Conservation (phyloP, 2,329 filamentous ascomycete species). For the Clarireedia hainanense region DNA sequence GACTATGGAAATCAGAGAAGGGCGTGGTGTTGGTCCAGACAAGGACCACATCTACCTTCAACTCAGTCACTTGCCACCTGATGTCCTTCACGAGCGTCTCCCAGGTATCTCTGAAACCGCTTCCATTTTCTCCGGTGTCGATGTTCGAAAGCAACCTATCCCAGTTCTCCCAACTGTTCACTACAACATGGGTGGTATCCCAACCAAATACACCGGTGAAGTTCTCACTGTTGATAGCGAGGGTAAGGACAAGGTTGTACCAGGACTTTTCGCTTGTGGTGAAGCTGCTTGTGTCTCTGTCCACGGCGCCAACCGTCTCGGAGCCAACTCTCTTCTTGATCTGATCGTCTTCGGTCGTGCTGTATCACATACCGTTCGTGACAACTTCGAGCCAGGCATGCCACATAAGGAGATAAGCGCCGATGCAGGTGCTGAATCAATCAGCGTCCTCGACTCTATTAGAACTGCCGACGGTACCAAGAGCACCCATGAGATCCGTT, state of each 20-base stretch:
- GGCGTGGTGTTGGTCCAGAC: slow-evolving; percentile 36
- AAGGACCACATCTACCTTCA: slow-evolving; percentile 42
- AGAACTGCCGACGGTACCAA: slow-evolving; percentile 32
- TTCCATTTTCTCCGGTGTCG: slow-evolving; percentile 40
- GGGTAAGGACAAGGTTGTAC: slow-evolving; percentile 34
- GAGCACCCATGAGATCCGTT: slow-evolving; percentile 80
- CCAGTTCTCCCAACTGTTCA: slow-evolving; percentile 44
- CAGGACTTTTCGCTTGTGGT: slow-evolving; percentile 40
- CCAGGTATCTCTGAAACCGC: slow-evolving; percentile 44
- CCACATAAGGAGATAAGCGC: slow-evolving; percentile 55
- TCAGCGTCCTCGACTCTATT: slow-evolving; percentile 65
- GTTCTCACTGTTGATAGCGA: slow-evolving; percentile 34
- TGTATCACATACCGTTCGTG: slow-evolving; percentile 92
- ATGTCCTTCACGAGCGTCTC: slow-evolving; percentile 38
- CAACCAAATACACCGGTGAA: slow-evolving; percentile 41
- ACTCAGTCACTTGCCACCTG: slow-evolving; percentile 38
- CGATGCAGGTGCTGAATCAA: slow-evolving; percentile 68
- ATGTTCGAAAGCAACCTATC: slow-evolving; percentile 40
- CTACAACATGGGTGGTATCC: slow-evolving; percentile 44
- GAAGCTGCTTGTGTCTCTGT: slow-evolving; percentile 42
- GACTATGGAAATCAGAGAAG: slow-evolving; percentile 41
- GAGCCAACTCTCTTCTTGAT: slow-evolving; percentile 41
- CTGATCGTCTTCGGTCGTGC: slow-evolving; percentile 43
- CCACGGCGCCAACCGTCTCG: slow-evolving; percentile 40
- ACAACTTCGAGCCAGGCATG: slow-evolving; percentile 35